Base-by-base conservation (phyloP, 345 rosid genomes). In the Populus pruinosa region DNA sequence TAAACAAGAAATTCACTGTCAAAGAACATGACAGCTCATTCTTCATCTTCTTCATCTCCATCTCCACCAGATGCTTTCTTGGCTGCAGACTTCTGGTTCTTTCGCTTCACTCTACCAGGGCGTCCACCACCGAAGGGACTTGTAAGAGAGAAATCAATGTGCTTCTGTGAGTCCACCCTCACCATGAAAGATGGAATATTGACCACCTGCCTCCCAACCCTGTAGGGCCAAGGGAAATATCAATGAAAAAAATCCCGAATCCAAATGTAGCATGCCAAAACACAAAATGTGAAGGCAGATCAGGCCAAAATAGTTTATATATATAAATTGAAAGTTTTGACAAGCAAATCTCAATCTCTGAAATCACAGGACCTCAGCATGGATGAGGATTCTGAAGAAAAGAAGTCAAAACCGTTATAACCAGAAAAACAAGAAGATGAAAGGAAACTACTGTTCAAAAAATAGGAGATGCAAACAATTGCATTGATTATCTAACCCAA, bases 161-260 rank as follows among this genome's bases (percentile, higher is more conserved):
- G 94, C 75, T 89, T 90, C 77, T 89, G 92, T 0, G 94, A 89
- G 49, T 90, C 94, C 38, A 90, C 82, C 79, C 92, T 89, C 76
- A 89, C 94, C 94, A 90, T 84, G 85, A 90, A 89, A 0, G 92
- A 90, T 13, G 92, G 92, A 59, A 90, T 86, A 83, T 90, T 90
- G 61, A 90, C 94, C 77, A 90, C 85, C 74, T 89, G 92, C 85
- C 90, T 89, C 39, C 92, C 94, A 81, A 90, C 94, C 94, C 92
- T 90, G 76, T 23, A 61, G 8, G 13, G 1, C 62, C 35, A 43
- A 31, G 38, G 14, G 8, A 29, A 38, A 5, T 50, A 20, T 20
- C 11, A 53, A 41, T 16, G 33, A 9, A 25, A 69, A 12, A 21
- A 33, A 31, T 11, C 14, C 27, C 43, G 27, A 35, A 20, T 11